Evolutionary conservation across 2,329 filamentous ascomycete genomes (phyloP), one percentile per base, ranked within the genome.

Genomic region (Akanthomyces uredinophilus): DNA sequence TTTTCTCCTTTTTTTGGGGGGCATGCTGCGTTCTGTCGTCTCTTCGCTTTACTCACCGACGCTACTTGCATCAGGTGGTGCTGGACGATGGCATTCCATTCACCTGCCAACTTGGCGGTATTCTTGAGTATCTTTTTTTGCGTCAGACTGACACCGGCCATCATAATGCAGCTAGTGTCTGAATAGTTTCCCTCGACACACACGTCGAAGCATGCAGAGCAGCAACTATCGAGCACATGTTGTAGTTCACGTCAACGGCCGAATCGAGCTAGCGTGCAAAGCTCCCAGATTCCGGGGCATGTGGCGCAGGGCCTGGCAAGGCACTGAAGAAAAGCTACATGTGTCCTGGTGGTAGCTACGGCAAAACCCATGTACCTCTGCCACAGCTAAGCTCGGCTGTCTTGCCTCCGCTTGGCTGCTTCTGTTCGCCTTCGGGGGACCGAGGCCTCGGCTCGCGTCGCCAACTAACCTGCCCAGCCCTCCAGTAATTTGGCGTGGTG

Each of bases 381-480:
- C 39, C 39, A 14, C 32, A 35, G 32, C 32, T 24, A 56, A 41
- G 56, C 56, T 59, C 56, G 44, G 56, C 35, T 59, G 56, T 59
- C 46, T 27, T 27, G 22, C 32, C 24, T 11, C 29, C 5, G 6
- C 18, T 37, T 57, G 29, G 16, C 27, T 35, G 24, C 41, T 16
- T 18, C 24, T 46, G 37, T 16, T 41, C 46, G 41, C 51, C 43
- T 54, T 54, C 59, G 51, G 51, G 51, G 59, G 51, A 54, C 59
- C 59, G 59, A 61, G 59, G 44, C 51, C 43, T 61, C 59, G 59
- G 59, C 59, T 61, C 50, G 59, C 51, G 43, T 54, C 59, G n/a
- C 56, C 56, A 51, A 35, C 41, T 56, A 18, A 35, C 7, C 39
- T 24, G 13, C 39, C 39, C 24, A n/a, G 43, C 39, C 53, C 24